Base-by-base conservation (phyloP, 2,329 filamentous ascomycete genomes). In the Colletotrichum sansevieriae region DNA sequence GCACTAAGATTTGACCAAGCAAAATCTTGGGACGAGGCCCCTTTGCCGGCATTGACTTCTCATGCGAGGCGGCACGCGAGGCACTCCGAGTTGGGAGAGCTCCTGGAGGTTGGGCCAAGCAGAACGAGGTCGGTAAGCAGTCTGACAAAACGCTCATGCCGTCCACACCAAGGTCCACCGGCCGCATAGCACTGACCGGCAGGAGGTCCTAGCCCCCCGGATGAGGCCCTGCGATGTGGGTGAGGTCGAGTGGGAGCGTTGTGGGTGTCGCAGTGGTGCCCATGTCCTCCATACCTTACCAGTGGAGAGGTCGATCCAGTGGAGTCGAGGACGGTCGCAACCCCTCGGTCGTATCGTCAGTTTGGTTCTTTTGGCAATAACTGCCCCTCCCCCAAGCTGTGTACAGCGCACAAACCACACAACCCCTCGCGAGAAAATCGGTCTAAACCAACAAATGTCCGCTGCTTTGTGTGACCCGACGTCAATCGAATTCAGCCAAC, bases 301-400 rank as follows among this genome's bases (percentile, higher is more conserved):
- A 43, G 66, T 68, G 62, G 66, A 60, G 49, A 54, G 62, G 62
- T 61, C 66, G 66, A 69, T 69, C 62, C 25, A 55, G 66, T 66
- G 66, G 66, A 61, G 55, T 59, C 63, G 11, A 54, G 47, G 57
- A 49, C 35, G 49, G 62, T 37, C 62, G 41, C 49, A 60, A 69
- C 55, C 49, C 62, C 65, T 68, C 66, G 44, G 55, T 60, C 55
- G 54, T 68, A 61, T 55, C 41, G 62, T 68, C 47, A 68, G 60
- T 60, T 60, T 55, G 39, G 41, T 60, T 44, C 39, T 55, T 46
- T n/a, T 63, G 58, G 58, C 51, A 18, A 51, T 29, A 51, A 43
- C 2, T 55, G 66, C 66, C 62, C 66, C 66, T 66, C 62, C 66
- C 65, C 56, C 62, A 49, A 67, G 52, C 55, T 59, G 47, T 39